These are phyloP conservation scores for Aspergillus olivimuriae DNA, from an alignment of 495 filamentous ascomycete genomes.

Conservation along the genomic window DNA sequence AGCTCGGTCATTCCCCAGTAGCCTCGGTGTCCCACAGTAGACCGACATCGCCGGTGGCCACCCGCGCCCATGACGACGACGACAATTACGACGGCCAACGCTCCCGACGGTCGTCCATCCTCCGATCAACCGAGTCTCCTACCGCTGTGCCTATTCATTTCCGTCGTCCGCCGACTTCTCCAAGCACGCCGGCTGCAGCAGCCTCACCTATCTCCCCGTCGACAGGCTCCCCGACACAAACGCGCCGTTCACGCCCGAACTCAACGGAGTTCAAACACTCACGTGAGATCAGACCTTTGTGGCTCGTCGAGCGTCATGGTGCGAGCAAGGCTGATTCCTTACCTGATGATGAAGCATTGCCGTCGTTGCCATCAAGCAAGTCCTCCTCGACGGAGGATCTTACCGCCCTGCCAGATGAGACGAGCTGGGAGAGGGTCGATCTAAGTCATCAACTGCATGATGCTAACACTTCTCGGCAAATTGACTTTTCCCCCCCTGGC, in stretches of 20 bases:
- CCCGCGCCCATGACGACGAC: conserved; percentile 12
- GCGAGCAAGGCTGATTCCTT: conserved; percentile 32
- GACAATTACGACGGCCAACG: conserved; percentile 4
- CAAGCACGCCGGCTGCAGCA: conserved; percentile 29
- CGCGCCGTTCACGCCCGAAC: conserved; percentile 33
- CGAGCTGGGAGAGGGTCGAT: conserved; percentile 28
- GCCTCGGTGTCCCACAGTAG: conserved; percentile 34
- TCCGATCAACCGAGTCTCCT: conserved; percentile 34
- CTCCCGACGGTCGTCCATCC: conserved; percentile 26
- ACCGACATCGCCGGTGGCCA: conserved; percentile 28
- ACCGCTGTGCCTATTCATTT: conserved; percentile 47
- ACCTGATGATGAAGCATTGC: conserved; percentile 34
- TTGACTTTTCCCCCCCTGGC: conserved; percentile 18
- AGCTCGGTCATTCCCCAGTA: too few relatives aligned
- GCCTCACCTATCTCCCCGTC: conserved; percentile 19
- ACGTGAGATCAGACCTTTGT: conserved; percentile 43
- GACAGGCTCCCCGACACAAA: conserved; percentile 26
- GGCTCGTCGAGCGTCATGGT: conserved; percentile 43
- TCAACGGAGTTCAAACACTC: conserved; percentile 43
- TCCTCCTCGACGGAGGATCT: conserved; percentile 42
- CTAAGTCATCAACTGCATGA: conserved; percentile 18
- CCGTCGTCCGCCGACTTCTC: conserved; percentile 40
- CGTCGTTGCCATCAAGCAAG: conserved; percentile 46
- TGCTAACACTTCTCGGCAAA: conserved; percentile 11
- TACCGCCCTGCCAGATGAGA: conserved; percentile 22